Evolutionary conservation across 2,329 filamentous ascomycete species (phyloP), one percentile per base, ranked within the genome.

Genomic region (Pseudocercospora crystallina): DNA sequence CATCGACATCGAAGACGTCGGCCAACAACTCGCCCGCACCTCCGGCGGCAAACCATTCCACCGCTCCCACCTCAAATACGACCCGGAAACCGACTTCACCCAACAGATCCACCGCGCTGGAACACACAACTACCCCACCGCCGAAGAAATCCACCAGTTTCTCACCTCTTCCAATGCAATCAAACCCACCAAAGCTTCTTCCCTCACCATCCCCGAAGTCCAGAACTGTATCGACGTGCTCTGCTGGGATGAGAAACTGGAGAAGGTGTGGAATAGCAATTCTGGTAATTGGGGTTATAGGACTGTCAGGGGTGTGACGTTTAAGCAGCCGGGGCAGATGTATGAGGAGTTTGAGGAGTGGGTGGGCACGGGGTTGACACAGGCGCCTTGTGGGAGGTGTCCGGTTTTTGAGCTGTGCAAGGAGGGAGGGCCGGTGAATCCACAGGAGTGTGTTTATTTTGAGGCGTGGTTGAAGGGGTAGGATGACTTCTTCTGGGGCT

Each of bases 321-420:
- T 63, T 58, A 43, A 54, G 51, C 61, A 54, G 17, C 60, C 62
- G 2, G 62, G 60, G 44, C 36, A 53, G 14, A 35, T 49, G 13
- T 53, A 51, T 41, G 53, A 58, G 32, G 65, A 71, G 3, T 70
- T 74, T 34, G 73, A 71, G 5, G 65, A 75, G 12, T 76, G 73
- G n/a, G 70, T 56, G 30, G 75, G 78, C 59, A 95, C 91, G 61
- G 88, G 88, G 3, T 83, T 92, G 59, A 95, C 89, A 1, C 90
- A 96, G 69, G 85, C 87, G 2, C 94, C 94, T 1, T 99, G 94
- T 69, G 91, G 92, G 2, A 80, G 84, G 48, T 99, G 94, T 70
- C 94, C 94, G 0, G 92, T 96, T 2, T 96, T 96, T 68, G 87
- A 94, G 51, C 79, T 97, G 2, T 99, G 94, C 68, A 87, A 89